These are phyloP conservation scores for Yamadazyma sp. DNA, from an alignment of 805 yeast species.

Conservation along the genomic window DNA sequence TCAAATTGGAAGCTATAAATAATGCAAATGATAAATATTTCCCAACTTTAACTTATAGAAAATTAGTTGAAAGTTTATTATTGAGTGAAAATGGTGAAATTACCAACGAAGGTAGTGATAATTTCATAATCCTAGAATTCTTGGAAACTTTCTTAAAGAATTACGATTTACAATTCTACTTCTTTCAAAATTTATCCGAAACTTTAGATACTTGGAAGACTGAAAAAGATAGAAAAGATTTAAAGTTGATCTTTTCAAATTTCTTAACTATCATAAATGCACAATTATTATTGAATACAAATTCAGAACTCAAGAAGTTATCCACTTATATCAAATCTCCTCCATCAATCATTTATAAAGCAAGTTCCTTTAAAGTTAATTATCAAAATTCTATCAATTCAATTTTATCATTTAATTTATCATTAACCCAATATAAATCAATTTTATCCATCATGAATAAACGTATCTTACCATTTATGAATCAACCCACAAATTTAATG, in stretches of 20 bases:
- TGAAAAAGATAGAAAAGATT: conserved; percentile 3
- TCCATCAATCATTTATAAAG: conserved; percentile 35
- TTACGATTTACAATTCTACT: conserved; percentile 79
- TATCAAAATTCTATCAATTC: conserved; percentile 70
- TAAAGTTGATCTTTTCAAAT: conserved; percentile 34
- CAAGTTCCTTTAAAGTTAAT: conserved; percentile 51
- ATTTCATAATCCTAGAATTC: conserved; percentile 54
- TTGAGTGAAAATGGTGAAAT: conserved; percentile 31
- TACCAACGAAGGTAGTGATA: conserved; percentile 47
- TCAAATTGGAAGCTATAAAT: conserved; percentile 58
- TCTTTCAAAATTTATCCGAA: conserved; percentile 48
- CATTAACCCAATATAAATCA: conserved; percentile 62
- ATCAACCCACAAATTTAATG: conserved; percentile 80
- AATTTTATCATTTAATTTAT: conserved; percentile 48
- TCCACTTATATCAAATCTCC: conserved; percentile 29
- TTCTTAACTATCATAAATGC: conserved; percentile 35
- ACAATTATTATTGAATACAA: conserved; percentile 17
- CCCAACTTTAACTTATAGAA: conserved; percentile 52
- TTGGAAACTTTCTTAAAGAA: conserved; percentile 48
- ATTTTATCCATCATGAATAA: conserved; percentile 73
- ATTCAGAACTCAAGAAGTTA: conserved; percentile 22
- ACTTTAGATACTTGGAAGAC: conserved; percentile 21
- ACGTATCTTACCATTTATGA: conserved; percentile 75
- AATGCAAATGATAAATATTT: conserved; percentile 54
- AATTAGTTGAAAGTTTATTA: conserved; percentile 32